Evolutionary conservation across 352 stramenopile species (phyloP).

Genomic region (Phytophthora citrophthora): DNA sequence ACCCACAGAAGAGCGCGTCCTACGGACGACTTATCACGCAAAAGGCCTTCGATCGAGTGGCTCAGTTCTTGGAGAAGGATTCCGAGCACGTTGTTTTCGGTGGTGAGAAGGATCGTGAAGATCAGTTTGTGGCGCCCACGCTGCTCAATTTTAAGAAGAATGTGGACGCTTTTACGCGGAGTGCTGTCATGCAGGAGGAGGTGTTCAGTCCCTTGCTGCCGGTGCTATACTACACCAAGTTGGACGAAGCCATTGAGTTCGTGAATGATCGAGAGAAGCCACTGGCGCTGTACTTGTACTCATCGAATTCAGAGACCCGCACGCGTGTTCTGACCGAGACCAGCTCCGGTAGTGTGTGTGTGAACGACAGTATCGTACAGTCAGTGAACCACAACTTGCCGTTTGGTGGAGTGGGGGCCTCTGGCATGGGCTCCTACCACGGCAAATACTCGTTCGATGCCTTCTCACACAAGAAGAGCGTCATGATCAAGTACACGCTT

Average conservation of each 20-base stretch:
- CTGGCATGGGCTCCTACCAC: slow-evolving; percentile 86
- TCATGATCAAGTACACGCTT: slow-evolving; percentile 60
- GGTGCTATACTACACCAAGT: slow-evolving; percentile 80
- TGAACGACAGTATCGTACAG: slow-evolving; percentile 90
- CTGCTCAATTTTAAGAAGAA: slow-evolving; percentile 90
- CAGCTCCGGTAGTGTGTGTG: slow-evolving; percentile 53
- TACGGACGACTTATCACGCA: slow-evolving; percentile 79
- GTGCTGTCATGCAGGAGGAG: slow-evolving; percentile 91
- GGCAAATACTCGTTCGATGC: slow-evolving; percentile 82
- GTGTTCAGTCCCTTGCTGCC: slow-evolving; percentile 96
- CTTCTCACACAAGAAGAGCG: slow-evolving; percentile 75
- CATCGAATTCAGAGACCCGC: slow-evolving; percentile 43
- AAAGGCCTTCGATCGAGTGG: slow-evolving; percentile 56
- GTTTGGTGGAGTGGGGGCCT: slow-evolving; percentile 83
- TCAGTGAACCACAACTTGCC: slow-evolving; percentile 67
- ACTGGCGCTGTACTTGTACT: slow-evolving; percentile 90
- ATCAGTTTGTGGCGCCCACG: slow-evolving; percentile 88
- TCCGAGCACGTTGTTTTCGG: slow-evolving; percentile 63
- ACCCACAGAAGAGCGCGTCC: slow-evolving; percentile 47
- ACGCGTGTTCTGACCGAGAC: slow-evolving; percentile 43
- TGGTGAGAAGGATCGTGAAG: slow-evolving; percentile 60
- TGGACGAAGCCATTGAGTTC: slow-evolving; percentile 52
- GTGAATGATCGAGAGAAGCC: slow-evolving; percentile 69
- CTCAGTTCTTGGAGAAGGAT: slow-evolving; percentile 65
- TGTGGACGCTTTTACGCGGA: slow-evolving; percentile 49